Evolutionary conservation across 2,329 filamentous ascomycete genomes (phyloP).

Genomic region (Trichoderma sp.): DNA sequence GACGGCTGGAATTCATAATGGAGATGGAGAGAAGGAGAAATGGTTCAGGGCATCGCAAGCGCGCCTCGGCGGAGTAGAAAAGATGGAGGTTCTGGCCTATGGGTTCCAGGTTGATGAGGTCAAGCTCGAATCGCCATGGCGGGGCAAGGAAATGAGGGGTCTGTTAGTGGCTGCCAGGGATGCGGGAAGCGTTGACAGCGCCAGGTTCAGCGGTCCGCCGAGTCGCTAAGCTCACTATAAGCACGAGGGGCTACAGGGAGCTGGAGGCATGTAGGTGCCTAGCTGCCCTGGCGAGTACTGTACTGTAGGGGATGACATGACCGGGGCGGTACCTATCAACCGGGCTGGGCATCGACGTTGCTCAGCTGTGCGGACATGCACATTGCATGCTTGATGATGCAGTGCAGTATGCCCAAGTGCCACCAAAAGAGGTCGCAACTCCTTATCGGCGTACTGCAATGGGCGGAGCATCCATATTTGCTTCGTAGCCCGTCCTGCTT

Average conservation of each 20-base stretch:
- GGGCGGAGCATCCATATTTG: no score
- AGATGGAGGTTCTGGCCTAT: background rate
- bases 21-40: background rate
- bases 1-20: background rate
- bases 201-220: conserved; percentile 10
- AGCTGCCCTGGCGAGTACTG: no score
- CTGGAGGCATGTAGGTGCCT: no score
- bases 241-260: background rate
- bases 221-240: background rate
- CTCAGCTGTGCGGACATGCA: background rate
- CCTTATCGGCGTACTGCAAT: background rate
- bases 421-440: background rate
- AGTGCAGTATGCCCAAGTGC: no score
- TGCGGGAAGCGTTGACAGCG: background rate
- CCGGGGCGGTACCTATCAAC: no score
- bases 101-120: conserved; percentile 9
- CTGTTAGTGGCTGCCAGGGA: background rate
- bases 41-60: background rate
- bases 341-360: no score
- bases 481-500: no score
- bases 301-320: no score
- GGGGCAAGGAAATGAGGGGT: conserved; percentile 18
- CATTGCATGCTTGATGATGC: background rate
- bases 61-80: background rate
- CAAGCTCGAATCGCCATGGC: conserved; percentile 12